These are phyloP conservation scores for Aspergillus bridgeri DNA, from an alignment of 495 filamentous ascomycete genomes.

Conservation along the genomic window DNA sequence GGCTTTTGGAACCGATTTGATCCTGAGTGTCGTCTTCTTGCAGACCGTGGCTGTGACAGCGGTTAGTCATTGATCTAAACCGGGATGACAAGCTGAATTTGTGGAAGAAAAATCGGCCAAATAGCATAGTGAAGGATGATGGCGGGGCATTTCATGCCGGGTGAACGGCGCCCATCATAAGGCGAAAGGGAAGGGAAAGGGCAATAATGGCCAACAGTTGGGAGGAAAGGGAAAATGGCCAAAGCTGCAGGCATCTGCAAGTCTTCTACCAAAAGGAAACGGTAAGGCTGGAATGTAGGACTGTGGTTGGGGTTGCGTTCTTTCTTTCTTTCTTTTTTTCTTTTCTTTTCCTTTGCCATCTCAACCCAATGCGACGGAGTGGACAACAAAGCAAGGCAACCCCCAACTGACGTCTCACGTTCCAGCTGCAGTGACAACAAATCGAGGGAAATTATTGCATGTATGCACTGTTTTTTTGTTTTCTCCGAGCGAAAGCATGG, in stretches of 20 bases:
- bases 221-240: not conserved
- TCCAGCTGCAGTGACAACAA: not conserved
- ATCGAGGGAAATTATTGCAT: not conserved
- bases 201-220: not conserved
- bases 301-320: not conserved
- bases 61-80: constrained; percentile 23
- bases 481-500: not conserved
- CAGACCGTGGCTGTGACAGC: constrained; percentile 26
- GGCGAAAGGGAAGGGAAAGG: not conserved
- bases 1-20: constrained; percentile 72
- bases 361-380: constrained; percentile 2
- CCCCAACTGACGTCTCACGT: not conserved
- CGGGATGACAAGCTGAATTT: not conserved
- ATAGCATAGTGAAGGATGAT: not conserved
- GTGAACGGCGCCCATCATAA: not conserved
- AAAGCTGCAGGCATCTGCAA: constrained; percentile 3
- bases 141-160: constrained; percentile 2
- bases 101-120: not conserved
- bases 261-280: constrained; percentile 7
- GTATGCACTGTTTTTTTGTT: too few species aligned
- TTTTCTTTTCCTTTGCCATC: not conserved
- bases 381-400: constrained; percentile 8
- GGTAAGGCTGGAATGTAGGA: constrained; percentile 3
- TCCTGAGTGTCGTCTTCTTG: constrained; percentile 68
- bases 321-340: not conserved